Evolutionary conservation across 768 basidiomycete species (phyloP), one percentile per base, ranked within the genome.

Genomic region (Rhizopogon salebrosus): DNA sequence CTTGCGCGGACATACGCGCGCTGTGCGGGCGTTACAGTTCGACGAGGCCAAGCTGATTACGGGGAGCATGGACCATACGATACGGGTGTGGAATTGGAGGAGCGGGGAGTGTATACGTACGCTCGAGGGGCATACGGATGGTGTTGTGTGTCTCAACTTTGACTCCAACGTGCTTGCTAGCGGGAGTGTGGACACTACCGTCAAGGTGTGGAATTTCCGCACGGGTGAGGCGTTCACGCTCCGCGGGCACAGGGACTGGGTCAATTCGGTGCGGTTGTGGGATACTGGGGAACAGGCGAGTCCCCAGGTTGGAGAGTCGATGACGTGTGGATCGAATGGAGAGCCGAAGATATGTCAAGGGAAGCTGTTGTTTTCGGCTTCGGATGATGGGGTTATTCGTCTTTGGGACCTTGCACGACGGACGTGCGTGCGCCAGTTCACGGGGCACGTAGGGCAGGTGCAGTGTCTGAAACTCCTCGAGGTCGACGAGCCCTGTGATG

Each of bases 71-170:
- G 97, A 99, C 64, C 82, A 83, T 59, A 95, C 93, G 0, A 83
- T 99, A 64, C 87, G 90, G 53, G 88, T 99, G 38, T 99, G 94
- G 94, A 87, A 95, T 62, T 98, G 94, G 95, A 78, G 93, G 49
- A 82, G 84, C 26, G 94, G 94, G 24, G 81, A 83, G 58, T 94
- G 92, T 63, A 84, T 95, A 51, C 80, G 92, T 54, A 93, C 88
- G 1, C 75, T 99, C 20, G 83, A 88, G 27, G 94, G 94, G 2
- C 97, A 99, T 65, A 84, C 88, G 10, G 92, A 89, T 43, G 93
- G 92, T 52, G 89, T 99, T 31, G 84, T 98, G 7, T 91, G 86
- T 63, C 81, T 98, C 54, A 82, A 92, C 64, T 98, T 92, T 67
- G 93, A 98, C 68, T 83, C 83, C 13, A 92, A 93, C 62, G 80